Percentiles rank a stretch among this genome's conserved stretches.
Conservation (phyloP, 176 grass and related monocot genomes). For the Typha latifolia region DNA sequence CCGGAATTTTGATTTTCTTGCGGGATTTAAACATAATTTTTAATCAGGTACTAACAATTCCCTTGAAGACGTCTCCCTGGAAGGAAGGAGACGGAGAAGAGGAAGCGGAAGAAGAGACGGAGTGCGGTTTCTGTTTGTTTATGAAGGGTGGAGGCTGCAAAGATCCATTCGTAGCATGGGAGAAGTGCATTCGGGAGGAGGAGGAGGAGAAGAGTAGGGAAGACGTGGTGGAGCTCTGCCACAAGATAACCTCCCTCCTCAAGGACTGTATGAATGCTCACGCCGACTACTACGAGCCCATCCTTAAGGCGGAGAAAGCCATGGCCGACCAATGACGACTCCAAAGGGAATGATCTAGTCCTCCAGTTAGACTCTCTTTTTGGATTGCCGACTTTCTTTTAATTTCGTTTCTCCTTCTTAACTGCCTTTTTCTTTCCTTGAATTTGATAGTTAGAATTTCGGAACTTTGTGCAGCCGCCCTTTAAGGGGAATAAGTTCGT, state of each 20-base stretch:
- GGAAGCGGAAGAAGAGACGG: conserved; percentile 12
- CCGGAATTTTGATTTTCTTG: too few relatives aligned
- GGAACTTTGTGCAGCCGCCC: too few relatives aligned
- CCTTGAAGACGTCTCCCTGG: background rate
- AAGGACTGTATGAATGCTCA: conserved; percentile 84
- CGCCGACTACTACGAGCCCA: conserved; percentile 58
- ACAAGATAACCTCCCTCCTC: conserved; percentile 42
- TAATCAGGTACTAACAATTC: too few relatives aligned
- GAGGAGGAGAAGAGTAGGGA: background rate
- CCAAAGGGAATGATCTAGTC: too few relatives aligned
- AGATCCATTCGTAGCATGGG: conserved; percentile 18
- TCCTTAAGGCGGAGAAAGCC: conserved; percentile 36
- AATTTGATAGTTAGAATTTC: too few relatives aligned
- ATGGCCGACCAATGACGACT: background rate
- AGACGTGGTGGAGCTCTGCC: background rate
- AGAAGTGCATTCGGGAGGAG: conserved; percentile 5
- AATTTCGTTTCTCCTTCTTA: too few relatives aligned
- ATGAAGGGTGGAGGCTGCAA: conserved; percentile 26
- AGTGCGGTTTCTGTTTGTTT: conserved; percentile 23
- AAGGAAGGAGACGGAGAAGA: conserved; percentile 9
- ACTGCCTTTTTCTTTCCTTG: too few relatives aligned
- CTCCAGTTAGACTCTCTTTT: too few relatives aligned
- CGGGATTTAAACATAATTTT: too few relatives aligned
- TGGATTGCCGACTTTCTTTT: too few relatives aligned
- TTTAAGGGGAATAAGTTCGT: too few relatives aligned